phyloP scores from a whole-genome alignment of 805 yeast genomes.

The Cyberlindnera petersonii region DNA sequence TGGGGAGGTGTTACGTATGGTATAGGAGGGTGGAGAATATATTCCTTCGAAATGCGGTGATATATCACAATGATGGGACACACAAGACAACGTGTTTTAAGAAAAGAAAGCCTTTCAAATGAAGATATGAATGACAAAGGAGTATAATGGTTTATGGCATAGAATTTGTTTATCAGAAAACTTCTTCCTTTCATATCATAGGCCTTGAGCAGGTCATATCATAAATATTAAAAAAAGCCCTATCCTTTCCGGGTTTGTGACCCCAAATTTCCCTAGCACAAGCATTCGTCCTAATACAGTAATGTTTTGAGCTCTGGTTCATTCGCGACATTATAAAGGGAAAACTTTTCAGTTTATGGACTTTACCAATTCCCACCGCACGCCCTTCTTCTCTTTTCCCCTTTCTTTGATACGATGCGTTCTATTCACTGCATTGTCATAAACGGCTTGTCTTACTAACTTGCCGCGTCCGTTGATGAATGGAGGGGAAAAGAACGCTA shows the following conservation, averaged over 20 bases:
- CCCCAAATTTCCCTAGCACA: too few relatives aligned
- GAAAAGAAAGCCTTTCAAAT: too few relatives aligned
- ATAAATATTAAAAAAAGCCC: too few relatives aligned
- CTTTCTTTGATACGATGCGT: conserved; percentile 38
- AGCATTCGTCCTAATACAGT: background rate
- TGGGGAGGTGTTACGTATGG: background rate
- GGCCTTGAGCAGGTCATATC: too few relatives aligned
- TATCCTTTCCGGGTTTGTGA: too few relatives aligned
- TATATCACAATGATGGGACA: too few relatives aligned
- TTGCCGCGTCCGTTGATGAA: conserved; percentile 29
- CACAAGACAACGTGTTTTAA: background rate
- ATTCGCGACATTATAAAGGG: background rate
- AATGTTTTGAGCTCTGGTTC: conserved; percentile 8
- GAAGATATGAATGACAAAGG: too few relatives aligned
- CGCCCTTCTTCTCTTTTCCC: conserved; percentile 10
- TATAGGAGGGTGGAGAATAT: too few relatives aligned
- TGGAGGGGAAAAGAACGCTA: conserved; percentile 45
- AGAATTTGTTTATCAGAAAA: too few relatives aligned
- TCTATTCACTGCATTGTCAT: conserved; percentile 43
- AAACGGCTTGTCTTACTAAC: conserved; percentile 4
- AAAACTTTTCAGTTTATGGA: background rate
- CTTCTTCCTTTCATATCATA: too few relatives aligned
- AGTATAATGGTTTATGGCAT: too few relatives aligned
- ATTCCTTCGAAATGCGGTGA: too few relatives aligned
- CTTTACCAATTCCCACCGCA: background rate